phyloP scores from a whole-genome alignment of 306 rosid species.

The Prunus salicina region DNA sequence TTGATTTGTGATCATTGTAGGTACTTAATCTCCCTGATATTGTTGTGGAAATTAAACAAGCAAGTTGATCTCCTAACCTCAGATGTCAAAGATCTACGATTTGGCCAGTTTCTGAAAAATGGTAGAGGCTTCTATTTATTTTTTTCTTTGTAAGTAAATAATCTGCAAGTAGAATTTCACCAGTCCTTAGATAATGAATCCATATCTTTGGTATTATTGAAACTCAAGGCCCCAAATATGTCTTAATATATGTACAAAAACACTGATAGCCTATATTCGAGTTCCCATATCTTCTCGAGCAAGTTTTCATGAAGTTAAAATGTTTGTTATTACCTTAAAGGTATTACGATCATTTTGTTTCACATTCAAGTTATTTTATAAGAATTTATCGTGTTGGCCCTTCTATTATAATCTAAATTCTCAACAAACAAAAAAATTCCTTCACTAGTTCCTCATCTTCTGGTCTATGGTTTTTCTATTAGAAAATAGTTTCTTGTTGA shows the following conservation, averaged over 20 bases:
- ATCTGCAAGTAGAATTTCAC: neutral
- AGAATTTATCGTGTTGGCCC: neutral
- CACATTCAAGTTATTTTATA: neutral
- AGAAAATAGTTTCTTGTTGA: neutral
- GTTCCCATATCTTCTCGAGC: neutral
- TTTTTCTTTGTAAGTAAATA: neutral
- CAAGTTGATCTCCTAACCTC: slow-evolving; percentile 70
- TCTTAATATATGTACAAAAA: neutral
- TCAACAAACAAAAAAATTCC: neutral
- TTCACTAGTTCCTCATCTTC: neutral
- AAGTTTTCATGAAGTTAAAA: neutral
- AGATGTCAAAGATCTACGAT: slow-evolving; percentile 55
- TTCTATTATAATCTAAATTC: neutral
- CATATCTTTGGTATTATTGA: neutral
- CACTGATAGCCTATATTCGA: neutral
- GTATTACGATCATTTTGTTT: neutral
- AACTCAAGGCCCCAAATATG: neutral
- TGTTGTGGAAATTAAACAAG: slow-evolving; percentile 63
- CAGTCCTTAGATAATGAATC: neutral
- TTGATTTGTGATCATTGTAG: slow-evolving; percentile 32
- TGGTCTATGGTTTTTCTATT: neutral
- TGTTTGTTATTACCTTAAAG: neutral
- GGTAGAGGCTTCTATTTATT: slow-evolving; percentile 30
- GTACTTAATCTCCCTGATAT: slow-evolving; percentile 63
- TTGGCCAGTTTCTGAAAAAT: slow-evolving; percentile 68